Base-by-base conservation (phyloP, 2,329 filamentous ascomycete genomes). In the Talaromyces sp. region DNA sequence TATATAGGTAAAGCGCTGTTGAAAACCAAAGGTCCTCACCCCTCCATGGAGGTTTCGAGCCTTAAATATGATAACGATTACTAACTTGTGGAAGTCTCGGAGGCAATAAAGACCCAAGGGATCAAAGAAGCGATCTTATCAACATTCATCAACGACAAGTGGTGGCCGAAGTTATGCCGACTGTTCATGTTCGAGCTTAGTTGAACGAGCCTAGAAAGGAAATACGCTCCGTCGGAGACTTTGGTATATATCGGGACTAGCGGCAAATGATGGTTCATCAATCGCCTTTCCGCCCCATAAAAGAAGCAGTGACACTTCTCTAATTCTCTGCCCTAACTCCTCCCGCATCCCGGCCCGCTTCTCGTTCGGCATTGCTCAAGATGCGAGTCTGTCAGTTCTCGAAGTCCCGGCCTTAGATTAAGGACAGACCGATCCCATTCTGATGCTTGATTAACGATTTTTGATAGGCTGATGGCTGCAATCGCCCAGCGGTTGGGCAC, bases 161-260 rank as follows among this genome's bases (percentile, higher is more conserved):
- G 22, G 25, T 15, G 13, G 25, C 22, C 22, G 25, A 49, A 27
- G 13, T 17, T 17, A 51, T 29, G 13, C 47, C 47, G 5, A 6
- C 22, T 13, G 22, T 51, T 27, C 7, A n/a, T 7, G 3, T 13
- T 51, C 5, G 22, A 40, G 58, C 38, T 8, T 8, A 7, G 5
- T 1, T 11, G 6, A 7, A 5, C 7, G 11, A 31, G 10, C n/a
- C 27, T 27, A 58, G 10, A 4, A 1, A 27, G 63, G 63, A 40
- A 59, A 31, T 38, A 64, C 7, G 63, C 63, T 64, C 56, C 63
- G 54, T 22, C 63, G 63, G 63, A 60, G 56, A 27, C 38, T 60
- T 2, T 51, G 7, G 29, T 8, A 34, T 29, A 1, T 43, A 31
- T 34, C 25, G 10, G 58, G 40, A 19, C 40, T 60, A 60, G 58